These are phyloP conservation scores for Ehretia macrophylla DNA, from an alignment of 257 asterid species.

Conservation along the genomic window DNA sequence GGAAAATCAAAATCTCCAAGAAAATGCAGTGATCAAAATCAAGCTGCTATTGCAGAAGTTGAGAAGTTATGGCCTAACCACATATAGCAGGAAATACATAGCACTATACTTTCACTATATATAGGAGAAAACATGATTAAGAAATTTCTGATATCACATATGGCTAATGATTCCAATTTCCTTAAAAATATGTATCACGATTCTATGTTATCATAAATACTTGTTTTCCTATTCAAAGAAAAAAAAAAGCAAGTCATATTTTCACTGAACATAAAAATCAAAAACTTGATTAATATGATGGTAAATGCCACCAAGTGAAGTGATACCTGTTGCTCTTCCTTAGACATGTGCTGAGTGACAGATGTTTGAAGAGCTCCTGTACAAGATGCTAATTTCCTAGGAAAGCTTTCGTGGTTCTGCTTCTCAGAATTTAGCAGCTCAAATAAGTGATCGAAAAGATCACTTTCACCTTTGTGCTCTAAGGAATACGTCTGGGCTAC, in stretches of 20 bases:
- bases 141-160: too few species aligned
- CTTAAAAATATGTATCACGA: not conserved
- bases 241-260: not conserved
- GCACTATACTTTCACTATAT: too few species aligned
- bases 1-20: too few species aligned
- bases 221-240: not conserved
- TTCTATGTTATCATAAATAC: not conserved
- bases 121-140: too few species aligned
- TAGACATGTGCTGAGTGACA: constrained; percentile 41
- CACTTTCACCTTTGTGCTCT: constrained; percentile 49
- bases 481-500: constrained; percentile 44
- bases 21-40: too few species aligned
- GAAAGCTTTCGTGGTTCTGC: constrained; percentile 25
- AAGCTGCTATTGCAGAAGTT: too few species aligned
- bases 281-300: not conserved
- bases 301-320: not conserved
- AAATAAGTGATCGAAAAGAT: constrained; percentile 46
- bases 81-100: too few species aligned
- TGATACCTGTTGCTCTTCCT: constrained; percentile 48
- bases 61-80: too few species aligned
- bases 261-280: not conserved
- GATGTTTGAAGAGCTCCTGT: constrained; percentile 47
- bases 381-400: constrained; percentile 42
- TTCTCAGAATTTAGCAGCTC: constrained; percentile 32
- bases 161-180: too few species aligned